phyloP scores from a whole-genome alignment of 257 asterid species.

The Perilla frutescens region DNA sequence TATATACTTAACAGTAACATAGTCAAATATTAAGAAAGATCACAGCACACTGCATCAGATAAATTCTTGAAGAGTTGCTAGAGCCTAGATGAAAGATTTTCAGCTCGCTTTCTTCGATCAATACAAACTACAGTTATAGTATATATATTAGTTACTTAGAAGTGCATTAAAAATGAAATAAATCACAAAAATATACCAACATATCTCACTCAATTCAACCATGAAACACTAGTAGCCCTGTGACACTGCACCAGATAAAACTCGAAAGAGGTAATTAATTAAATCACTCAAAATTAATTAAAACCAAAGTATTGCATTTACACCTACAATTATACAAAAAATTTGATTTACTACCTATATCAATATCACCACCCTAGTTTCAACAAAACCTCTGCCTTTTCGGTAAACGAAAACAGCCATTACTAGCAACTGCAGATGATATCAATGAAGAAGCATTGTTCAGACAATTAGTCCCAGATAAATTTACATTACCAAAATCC shows the following conservation, averaged over 20 bases:
- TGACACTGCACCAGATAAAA: background rate
- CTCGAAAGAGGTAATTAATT: slow-evolving; percentile 1
- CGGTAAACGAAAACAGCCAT: slow-evolving; percentile 37
- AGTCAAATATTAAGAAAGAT: no score
- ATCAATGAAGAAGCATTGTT: slow-evolving; percentile 35
- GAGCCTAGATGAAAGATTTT: no score
- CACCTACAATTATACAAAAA: slow-evolving; percentile 46
- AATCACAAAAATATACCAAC: no score
- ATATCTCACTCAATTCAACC: no score
- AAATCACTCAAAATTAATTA: no score
- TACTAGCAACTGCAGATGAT: slow-evolving; percentile 36
- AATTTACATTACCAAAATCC: slow-evolving; percentile 38
- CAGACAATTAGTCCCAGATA: slow-evolving; percentile 29
- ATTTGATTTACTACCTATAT: background rate
- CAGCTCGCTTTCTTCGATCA: no score
- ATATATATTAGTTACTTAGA: no score
- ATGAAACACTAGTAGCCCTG: no score
- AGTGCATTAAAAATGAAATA: background rate
- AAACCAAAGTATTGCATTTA: slow-evolving; percentile 46
- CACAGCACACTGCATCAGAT: no score
- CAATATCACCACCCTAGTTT: background rate
- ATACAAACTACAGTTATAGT: no score
- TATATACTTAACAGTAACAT: no score
- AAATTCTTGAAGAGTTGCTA: no score
- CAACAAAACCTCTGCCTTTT: slow-evolving; percentile 60